phyloP scores from a whole-genome alignment of 495 filamentous ascomycete species.

The Talaromyces nanjingensis region DNA sequence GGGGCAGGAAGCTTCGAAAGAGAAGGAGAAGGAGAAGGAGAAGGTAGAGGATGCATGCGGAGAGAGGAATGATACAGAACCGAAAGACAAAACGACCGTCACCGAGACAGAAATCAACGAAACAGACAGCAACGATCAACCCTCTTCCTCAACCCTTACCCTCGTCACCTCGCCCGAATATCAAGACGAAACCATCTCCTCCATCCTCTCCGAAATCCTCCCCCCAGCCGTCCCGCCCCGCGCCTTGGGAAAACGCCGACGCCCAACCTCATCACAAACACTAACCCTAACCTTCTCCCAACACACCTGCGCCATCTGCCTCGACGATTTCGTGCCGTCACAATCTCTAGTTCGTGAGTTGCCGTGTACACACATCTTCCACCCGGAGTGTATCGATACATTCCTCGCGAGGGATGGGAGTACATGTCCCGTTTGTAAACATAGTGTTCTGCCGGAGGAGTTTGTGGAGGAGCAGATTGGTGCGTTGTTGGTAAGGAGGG shows the following conservation, averaged over 20 bases:
- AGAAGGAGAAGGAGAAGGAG: not conserved
- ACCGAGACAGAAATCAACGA: not conserved
- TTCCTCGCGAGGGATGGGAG: constrained; percentile 65
- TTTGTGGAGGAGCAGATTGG: constrained; percentile 63
- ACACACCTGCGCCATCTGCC: constrained; percentile 76
- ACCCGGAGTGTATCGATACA: constrained; percentile 79
- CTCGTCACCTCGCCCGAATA: not conserved
- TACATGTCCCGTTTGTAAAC: constrained; percentile 84
- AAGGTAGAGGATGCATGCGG: not conserved
- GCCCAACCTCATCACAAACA: not conserved
- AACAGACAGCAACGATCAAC: not conserved
- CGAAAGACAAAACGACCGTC: not conserved
- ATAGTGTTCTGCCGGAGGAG: constrained; percentile 58
- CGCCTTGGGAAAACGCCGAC: constrained; percentile 3
- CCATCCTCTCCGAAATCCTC: constrained; percentile 16
- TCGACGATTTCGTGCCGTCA: constrained; percentile 65
- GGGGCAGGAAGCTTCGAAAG: not conserved
- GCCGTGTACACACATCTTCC: constrained; percentile 85
- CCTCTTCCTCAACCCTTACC: not conserved
- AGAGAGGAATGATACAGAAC: not conserved
- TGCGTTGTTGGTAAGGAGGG: constrained; percentile 75
- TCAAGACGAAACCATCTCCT: constrained; percentile 13
- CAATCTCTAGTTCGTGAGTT: constrained; percentile 71
- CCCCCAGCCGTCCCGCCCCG: constrained; percentile 23
- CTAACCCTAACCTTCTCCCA: constrained; percentile 49